Conservation (phyloP, 495 filamentous ascomycete species). For the Chaetomium fimeti region DNA sequence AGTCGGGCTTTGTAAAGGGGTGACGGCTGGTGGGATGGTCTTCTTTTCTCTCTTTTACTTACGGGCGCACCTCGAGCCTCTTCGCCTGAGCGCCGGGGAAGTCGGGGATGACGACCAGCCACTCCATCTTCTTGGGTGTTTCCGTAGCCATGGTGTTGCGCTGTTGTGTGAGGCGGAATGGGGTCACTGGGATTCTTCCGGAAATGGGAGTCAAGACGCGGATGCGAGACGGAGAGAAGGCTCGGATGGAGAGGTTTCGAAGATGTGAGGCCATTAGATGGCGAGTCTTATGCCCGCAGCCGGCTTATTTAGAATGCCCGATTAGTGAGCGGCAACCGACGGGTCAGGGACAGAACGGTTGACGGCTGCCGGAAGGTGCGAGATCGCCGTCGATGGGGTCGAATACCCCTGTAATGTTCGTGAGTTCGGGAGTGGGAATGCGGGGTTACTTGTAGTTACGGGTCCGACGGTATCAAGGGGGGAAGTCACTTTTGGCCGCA, state of each 20-base stretch:
- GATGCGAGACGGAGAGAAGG: background rate
- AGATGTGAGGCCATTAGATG: constrained; percentile 16
- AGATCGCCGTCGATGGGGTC: constrained; percentile 9
- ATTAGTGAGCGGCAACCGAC: constrained; percentile 16
- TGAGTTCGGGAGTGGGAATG: constrained; percentile 5
- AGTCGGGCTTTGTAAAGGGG: background rate
- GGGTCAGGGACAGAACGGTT: constrained; percentile 2
- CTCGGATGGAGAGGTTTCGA: background rate
- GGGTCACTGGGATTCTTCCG: background rate
- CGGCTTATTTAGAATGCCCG: constrained; percentile 9
- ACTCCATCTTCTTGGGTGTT: constrained; percentile 63
- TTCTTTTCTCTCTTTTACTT: constrained; percentile 31
- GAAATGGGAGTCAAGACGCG: background rate
- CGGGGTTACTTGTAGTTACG: constrained; percentile 3
- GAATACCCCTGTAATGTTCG: constrained; percentile 4
- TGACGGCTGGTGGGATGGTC: background rate
- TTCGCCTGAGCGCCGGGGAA: constrained; percentile 62
- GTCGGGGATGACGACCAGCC: constrained; percentile 83
- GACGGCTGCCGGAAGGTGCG: background rate
- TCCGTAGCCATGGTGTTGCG: constrained; percentile 44
- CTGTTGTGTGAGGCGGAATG: background rate
- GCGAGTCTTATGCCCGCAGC: constrained; percentile 6
- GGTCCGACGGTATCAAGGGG: too few relatives aligned
- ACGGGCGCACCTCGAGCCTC: constrained; percentile 71
- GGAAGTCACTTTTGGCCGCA: background rate